Evolutionary conservation across 23 red algal species (phyloP).

Genomic region (Pyropia yezoensis): DNA sequence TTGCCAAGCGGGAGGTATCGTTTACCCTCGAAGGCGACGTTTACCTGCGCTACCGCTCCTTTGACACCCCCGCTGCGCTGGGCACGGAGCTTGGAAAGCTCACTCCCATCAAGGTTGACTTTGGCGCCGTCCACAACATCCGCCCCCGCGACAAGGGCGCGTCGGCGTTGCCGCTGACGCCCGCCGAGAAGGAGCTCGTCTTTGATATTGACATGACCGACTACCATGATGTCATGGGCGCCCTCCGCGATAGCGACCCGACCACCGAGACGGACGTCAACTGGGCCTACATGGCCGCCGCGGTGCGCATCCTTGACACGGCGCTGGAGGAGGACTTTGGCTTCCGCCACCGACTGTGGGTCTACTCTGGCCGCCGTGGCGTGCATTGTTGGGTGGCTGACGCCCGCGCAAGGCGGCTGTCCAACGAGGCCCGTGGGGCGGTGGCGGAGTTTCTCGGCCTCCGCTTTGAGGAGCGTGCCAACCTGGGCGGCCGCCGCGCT

Average conservation of each 20-base stretch:
- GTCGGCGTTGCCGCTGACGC: constrained; percentile 17
- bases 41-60: constrained; percentile 75
- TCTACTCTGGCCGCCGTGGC: constrained; percentile 88
- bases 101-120: constrained; percentile 74
- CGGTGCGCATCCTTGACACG: constrained; percentile 54
- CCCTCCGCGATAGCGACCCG: background rate
- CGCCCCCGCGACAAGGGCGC: constrained; percentile 30
- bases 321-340: constrained; percentile 83
- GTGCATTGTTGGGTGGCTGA: constrained; percentile 96
- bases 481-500: constrained; percentile 9
- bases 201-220: constrained; percentile 96
- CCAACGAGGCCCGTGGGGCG: constrained; percentile 77
- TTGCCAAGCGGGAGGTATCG: constrained; percentile 70
- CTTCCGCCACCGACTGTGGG: constrained; percentile 74
- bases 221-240: constrained; percentile 60
- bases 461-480: constrained; percentile 38
- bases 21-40: constrained; percentile 60
- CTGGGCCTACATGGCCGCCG: constrained; percentile 81
- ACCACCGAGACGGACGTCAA: constrained; percentile 39
- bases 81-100: constrained; percentile 7
- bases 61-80: constrained; percentile 30
- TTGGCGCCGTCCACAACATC: constrained; percentile 80
- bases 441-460: constrained; percentile 63
- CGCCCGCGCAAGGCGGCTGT: constrained; percentile 53
- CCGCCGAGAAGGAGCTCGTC: constrained; percentile 72